phyloP scores from a whole-genome alignment of 208 protist genomes.

The Porcisia hertigi region DNA sequence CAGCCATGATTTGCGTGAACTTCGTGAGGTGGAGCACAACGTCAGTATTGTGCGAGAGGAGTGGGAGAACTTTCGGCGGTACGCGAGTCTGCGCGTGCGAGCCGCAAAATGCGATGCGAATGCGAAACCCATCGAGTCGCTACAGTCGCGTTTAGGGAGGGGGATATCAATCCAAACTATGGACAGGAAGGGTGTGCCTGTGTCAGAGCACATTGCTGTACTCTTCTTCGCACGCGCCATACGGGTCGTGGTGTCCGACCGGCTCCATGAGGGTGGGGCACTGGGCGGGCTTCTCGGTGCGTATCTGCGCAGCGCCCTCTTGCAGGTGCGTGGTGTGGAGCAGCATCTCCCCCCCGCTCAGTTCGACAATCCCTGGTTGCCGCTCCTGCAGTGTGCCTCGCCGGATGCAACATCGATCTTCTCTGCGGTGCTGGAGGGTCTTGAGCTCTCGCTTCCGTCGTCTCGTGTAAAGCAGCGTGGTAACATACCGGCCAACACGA shows the following conservation, averaged over 20 bases:
- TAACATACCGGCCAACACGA: constrained; percentile 13
- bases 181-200: neutral
- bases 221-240: constrained; percentile 36
- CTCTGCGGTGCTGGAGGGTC: constrained; percentile 23
- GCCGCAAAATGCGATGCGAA: neutral
- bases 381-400: neutral
- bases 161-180: neutral
- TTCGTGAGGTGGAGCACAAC: constrained; percentile 38
- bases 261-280: constrained; percentile 30
- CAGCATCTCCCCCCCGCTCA: constrained; percentile 1
- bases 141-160: neutral
- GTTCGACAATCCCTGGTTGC: constrained; percentile 12
- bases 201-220: constrained; percentile 15
- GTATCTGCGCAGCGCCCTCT: constrained; percentile 34
- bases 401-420: constrained; percentile 13
- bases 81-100: constrained; percentile 33
- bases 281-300: constrained; percentile 30
- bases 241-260: constrained; percentile 17
- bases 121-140: neutral
- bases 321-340: constrained; percentile 19
- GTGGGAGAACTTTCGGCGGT: constrained; percentile 58
- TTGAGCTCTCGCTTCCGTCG: constrained; percentile 16
- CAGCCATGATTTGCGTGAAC: constrained; percentile 29
- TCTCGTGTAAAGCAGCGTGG: constrained; percentile 1
- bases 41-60: constrained; percentile 45